Percentiles rank a stretch among this genome's conserved stretches.
Evolutionary conservation across 352 stramenopile species (phyloP).

Genomic region (Globisporangium ultimum): DNA sequence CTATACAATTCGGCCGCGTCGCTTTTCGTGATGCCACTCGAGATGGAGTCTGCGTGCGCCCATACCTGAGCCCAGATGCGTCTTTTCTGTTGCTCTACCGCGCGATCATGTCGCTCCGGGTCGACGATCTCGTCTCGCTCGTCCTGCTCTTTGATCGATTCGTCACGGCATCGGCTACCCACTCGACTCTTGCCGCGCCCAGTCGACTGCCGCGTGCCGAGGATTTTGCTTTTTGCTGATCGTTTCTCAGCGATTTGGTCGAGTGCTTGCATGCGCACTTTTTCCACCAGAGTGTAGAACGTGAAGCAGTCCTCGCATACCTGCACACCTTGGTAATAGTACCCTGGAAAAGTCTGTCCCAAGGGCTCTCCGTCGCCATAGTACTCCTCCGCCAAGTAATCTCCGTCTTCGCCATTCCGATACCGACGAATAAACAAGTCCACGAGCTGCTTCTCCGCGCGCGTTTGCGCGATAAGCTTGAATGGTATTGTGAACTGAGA

Average conservation of each 20-base stretch:
- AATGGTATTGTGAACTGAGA: slow-evolving; percentile 63
- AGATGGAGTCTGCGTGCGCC: slow-evolving; percentile 24
- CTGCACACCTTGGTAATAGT: slow-evolving; percentile 82
- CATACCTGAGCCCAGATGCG: slow-evolving; percentile 39
- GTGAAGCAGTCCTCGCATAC: slow-evolving; percentile 78
- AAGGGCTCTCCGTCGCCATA: slow-evolving; percentile 76
- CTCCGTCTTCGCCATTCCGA: slow-evolving; percentile 64
- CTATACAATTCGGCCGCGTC: slow-evolving; percentile 79
- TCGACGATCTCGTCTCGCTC: slow-evolving; percentile 2
- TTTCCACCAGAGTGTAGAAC: slow-evolving; percentile 76
- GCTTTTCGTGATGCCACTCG: slow-evolving; percentile 43
- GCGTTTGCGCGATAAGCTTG: slow-evolving; percentile 76
- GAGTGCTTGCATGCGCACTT: slow-evolving; percentile 65
- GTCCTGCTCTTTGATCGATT: neutral
- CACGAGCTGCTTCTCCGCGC: slow-evolving; percentile 75
- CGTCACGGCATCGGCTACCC: neutral
- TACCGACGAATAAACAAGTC: slow-evolving; percentile 80
- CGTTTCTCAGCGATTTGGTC: slow-evolving; percentile 29
- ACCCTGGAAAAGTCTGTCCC: slow-evolving; percentile 69
- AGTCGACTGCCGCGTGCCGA: neutral
- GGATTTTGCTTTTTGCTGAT: neutral
- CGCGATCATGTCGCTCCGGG: neutral
- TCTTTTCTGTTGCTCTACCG: neutral
- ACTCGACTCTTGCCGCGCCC: neutral
- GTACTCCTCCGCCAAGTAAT: slow-evolving; percentile 72